Evolutionary conservation across 371 early-diverging fungal genomes (phyloP).

Genomic region (Lichtheimia hyalospora): DNA sequence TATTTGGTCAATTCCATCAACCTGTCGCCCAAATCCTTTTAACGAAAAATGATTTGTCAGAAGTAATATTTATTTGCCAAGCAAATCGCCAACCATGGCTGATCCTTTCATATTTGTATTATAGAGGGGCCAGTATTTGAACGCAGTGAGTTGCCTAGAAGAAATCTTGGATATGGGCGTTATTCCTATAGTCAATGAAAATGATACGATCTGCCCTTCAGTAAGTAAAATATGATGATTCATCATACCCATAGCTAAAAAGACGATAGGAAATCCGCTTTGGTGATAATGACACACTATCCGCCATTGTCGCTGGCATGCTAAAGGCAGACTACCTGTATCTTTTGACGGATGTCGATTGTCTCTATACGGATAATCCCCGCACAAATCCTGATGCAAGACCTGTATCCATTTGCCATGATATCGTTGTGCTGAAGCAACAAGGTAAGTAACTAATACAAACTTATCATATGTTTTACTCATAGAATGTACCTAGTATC

Average conservation of each 20-base stretch:
- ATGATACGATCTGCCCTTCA: slow-evolving; percentile 89
- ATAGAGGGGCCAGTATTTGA: slow-evolving; percentile 91
- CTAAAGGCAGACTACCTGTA: slow-evolving; percentile 93
- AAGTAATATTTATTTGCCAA: slow-evolving; percentile 52
- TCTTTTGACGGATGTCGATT: slow-evolving; percentile 96
- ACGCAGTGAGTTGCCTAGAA: slow-evolving; percentile 91
- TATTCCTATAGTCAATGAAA: slow-evolving; percentile 97
- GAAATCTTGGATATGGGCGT: slow-evolving; percentile 87
- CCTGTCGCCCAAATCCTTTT: slow-evolving; percentile 93
- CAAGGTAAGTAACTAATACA: slow-evolving; percentile 22
- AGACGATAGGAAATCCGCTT: slow-evolving; percentile 79
- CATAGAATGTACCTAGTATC: slow-evolving; percentile 53
- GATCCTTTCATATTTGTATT: background rate
- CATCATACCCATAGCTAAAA: no score
- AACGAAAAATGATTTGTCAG: slow-evolving; percentile 88
- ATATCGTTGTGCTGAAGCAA: slow-evolving; percentile 74
- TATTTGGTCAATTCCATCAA: slow-evolving; percentile 89
- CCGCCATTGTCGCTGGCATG: slow-evolving; percentile 95
- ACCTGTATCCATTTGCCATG: slow-evolving; percentile 79
- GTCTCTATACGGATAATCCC: slow-evolving; percentile 95
- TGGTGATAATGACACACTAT: slow-evolving; percentile 96
- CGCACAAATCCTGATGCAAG: slow-evolving; percentile 85
- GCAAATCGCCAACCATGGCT: background rate
- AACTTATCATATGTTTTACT: no score
- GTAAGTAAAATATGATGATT: slow-evolving; percentile 20